Percentiles rank a stretch among this genome's conserved stretches.
Evolutionary conservation across 257 asterid genomes (phyloP).

Genomic region (Rauvolfia tetraphylla): DNA sequence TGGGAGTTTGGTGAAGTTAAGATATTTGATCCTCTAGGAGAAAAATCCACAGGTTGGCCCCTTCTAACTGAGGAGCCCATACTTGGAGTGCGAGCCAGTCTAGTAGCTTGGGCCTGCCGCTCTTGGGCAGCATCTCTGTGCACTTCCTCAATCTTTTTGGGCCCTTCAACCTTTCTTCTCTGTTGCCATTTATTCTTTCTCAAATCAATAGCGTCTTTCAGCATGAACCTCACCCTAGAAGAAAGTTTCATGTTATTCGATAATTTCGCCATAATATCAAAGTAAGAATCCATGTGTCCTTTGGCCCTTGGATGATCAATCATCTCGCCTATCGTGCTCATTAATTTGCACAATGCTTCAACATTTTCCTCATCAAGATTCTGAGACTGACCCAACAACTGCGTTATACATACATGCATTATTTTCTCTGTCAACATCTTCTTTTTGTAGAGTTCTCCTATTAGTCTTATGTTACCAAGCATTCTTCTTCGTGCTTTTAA

Average conservation of each 20-base stretch:
- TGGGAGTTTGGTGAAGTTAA: conserved; percentile 61
- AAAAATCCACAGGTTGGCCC: conserved; percentile 65
- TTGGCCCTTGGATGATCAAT: conserved; percentile 83
- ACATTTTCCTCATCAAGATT: conserved; percentile 85
- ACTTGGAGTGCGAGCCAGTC: conserved; percentile 65
- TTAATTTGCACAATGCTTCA: conserved; percentile 89
- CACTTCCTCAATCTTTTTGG: conserved; percentile 92
- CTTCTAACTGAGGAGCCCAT: conserved; percentile 59
- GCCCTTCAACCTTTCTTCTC: conserved; percentile 94
- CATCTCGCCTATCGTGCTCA: conserved; percentile 97
- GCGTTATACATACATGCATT: conserved; percentile 84
- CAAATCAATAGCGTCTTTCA: conserved; percentile 83
- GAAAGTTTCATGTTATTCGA: conserved; percentile 80
- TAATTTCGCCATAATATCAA: conserved; percentile 48
- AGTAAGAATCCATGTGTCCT: conserved; percentile 73
- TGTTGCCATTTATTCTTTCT: conserved; percentile 98
- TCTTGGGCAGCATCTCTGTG: conserved; percentile 98
- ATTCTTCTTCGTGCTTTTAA: conserved; percentile 65
- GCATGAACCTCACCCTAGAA: conserved; percentile 90
- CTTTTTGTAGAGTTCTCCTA: conserved; percentile 92
- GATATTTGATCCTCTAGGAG: conserved; percentile 57
- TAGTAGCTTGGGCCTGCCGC: conserved; percentile 70
- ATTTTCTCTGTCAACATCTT: conserved; percentile 94
- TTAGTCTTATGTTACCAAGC: conserved; percentile 89
- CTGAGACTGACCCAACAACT: conserved; percentile 72